Conservation (phyloP, 2,329 filamentous ascomycete genomes). For the Tolypocladium cylindrosporum region DNA sequence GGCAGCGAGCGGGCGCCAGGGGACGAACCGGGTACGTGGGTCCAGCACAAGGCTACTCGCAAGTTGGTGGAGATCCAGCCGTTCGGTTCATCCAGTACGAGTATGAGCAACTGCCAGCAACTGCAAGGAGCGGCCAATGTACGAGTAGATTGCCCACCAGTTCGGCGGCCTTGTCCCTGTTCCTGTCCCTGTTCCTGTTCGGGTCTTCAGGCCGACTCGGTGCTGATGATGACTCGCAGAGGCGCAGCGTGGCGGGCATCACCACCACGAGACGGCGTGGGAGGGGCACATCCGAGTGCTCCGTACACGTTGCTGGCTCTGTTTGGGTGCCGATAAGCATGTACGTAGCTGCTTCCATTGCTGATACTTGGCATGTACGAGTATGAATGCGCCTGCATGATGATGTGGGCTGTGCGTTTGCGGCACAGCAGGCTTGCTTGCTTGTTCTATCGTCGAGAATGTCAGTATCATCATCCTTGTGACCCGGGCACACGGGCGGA, state of each 20-base stretch:
- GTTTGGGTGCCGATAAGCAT: no score
- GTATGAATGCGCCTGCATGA: not conserved
- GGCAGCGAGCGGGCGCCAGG: not conserved
- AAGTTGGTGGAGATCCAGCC: not conserved
- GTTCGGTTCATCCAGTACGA: not conserved
- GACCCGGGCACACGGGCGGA: not conserved
- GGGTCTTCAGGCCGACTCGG: not conserved
- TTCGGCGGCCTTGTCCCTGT: not conserved
- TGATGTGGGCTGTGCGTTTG: no score
- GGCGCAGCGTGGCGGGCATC: not conserved
- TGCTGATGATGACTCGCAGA: not conserved
- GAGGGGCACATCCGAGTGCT: no score
- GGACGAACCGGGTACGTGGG: conserved; percentile 6
- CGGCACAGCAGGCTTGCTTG: not conserved
- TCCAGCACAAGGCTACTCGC: not conserved
- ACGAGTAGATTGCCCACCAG: not conserved
- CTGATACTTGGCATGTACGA: no score
- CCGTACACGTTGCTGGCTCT: no score
- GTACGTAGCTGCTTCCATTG: no score
- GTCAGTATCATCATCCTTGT: not conserved
- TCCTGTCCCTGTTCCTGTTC: no score
- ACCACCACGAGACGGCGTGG: not conserved
- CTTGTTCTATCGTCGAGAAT: not conserved
- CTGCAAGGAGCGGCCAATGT: not conserved
- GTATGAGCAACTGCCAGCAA: not conserved